phyloP scores from a whole-genome alignment of 1,139 yeast species.

The Debaryomyces robertsiae region DNA sequence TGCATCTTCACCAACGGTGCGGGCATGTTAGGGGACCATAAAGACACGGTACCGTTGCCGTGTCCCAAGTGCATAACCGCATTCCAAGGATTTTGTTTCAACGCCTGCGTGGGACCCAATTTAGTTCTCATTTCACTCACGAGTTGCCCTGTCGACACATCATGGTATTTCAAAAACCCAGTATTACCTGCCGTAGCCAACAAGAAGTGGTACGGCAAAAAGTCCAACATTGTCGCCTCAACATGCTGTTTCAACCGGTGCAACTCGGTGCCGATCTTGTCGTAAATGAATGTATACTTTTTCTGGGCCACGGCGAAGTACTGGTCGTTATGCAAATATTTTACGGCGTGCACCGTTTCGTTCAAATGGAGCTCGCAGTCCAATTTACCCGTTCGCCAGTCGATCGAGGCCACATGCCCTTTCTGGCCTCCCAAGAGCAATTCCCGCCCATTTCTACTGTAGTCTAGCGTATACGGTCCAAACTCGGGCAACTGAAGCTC shows the following conservation, averaged over 20 bases:
- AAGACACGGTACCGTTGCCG: slow-evolving; percentile 85
- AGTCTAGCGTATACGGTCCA: slow-evolving; percentile 87
- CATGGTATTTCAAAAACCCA: slow-evolving; percentile 89
- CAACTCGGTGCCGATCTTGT: slow-evolving; percentile 85
- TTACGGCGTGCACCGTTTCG: slow-evolving; percentile 89
- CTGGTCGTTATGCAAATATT: slow-evolving; percentile 88
- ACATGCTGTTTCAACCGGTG: slow-evolving; percentile 90
- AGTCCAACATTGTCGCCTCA: slow-evolving; percentile 81
- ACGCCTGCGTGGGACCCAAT: slow-evolving; percentile 84
- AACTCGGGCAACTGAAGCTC: slow-evolving; percentile 72
- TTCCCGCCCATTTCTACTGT: slow-evolving; percentile 84
- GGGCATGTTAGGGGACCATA: slow-evolving; percentile 92
- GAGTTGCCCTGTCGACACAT: slow-evolving; percentile 87
- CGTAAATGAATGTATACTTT: slow-evolving; percentile 90
- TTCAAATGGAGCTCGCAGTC: slow-evolving; percentile 81
- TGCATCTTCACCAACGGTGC: slow-evolving; percentile 84
- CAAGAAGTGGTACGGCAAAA: slow-evolving; percentile 88
- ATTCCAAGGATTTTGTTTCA: slow-evolving; percentile 93
- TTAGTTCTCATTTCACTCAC: slow-evolving; percentile 85
- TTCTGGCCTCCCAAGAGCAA: slow-evolving; percentile 82
- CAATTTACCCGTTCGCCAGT: slow-evolving; percentile 87
- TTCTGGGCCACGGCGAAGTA: slow-evolving; percentile 97
- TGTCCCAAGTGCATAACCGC: slow-evolving; percentile 96
- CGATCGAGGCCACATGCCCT: slow-evolving; percentile 95
- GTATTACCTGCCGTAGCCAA: slow-evolving; percentile 87